A percentile compares a stretch with the other conserved stretches of the same genome.
Conservation (phyloP, 441 rosid genomes). For the Metrosideros polymorpha region DNA sequence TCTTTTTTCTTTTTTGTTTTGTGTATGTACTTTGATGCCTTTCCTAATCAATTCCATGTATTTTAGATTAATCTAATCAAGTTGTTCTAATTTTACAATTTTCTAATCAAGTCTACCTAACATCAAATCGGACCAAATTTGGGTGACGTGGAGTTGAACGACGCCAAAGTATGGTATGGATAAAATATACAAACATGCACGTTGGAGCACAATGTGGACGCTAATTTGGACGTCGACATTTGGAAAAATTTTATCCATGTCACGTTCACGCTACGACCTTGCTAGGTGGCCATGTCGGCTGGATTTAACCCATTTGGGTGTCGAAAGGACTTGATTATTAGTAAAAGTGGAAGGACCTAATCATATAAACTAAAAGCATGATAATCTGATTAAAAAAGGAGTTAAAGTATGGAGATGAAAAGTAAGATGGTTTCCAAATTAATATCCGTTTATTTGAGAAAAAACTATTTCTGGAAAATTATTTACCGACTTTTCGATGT, state of each 20-base stretch:
- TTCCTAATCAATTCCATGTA: background rate
- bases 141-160: too few species aligned
- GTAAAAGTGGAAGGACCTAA: background rate
- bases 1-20: too few species aligned
- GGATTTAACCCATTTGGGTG: too few species aligned
- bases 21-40: background rate
- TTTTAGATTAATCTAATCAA: background rate
- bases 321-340: fast-evolving
- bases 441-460: too few species aligned
- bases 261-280: fast-evolving
- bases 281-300: fast-evolving
- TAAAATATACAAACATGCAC: background rate
- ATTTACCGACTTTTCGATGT: too few species aligned
- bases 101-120: background rate
- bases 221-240: background rate
- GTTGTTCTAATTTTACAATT: fast-evolving
- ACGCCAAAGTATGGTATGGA: fast-evolving
- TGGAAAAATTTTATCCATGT: fast-evolving
- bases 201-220: too few species aligned
- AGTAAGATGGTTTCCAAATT: too few species aligned
- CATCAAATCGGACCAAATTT: too few species aligned
- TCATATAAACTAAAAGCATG: background rate
- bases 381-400: background rate
- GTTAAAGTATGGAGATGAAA: too few species aligned
- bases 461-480: too few species aligned